Evolutionary conservation across 2,329 filamentous ascomycete genomes (phyloP).

Genomic region (Lachnellula hyalina): DNA sequence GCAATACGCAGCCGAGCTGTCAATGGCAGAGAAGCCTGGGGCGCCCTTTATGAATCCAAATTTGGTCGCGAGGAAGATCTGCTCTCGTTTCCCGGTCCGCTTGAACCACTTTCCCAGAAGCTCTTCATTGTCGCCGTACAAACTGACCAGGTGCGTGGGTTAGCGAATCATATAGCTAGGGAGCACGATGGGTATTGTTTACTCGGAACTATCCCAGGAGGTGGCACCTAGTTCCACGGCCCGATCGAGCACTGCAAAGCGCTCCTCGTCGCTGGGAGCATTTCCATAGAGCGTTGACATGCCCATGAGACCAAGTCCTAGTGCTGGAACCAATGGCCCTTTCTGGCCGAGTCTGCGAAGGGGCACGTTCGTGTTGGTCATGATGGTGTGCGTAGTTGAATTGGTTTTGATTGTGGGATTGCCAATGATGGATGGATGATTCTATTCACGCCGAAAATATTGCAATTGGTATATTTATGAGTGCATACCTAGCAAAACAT

Average conservation of each 20-base stretch:
- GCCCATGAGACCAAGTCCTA: slow-evolving; percentile 27
- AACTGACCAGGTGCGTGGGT: background rate
- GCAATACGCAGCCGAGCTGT: slow-evolving; percentile 38
- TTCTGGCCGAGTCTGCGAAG: slow-evolving; percentile 24
- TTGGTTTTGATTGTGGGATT: too few relatives aligned
- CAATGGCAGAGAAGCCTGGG: background rate
- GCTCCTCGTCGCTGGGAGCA: slow-evolving; percentile 31
- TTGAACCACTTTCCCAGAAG: slow-evolving; percentile 45
- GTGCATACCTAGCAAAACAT: too few relatives aligned
- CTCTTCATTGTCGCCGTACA: slow-evolving; percentile 44
- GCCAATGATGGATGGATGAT: too few relatives aligned
- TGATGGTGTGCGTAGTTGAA: too few relatives aligned
- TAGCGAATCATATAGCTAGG: background rate
- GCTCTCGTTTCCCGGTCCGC: slow-evolving; percentile 37
- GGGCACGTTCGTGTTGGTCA: slow-evolving; percentile 5
- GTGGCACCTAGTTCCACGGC: slow-evolving; percentile 35
- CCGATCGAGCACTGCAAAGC: slow-evolving; percentile 36
- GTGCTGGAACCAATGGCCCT: slow-evolving; percentile 21
- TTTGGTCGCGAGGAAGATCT: slow-evolving; percentile 50
- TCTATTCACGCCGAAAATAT: too few relatives aligned
- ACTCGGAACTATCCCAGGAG: slow-evolving; percentile 35
- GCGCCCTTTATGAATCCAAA: slow-evolving; percentile 35
- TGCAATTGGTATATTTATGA: too few relatives aligned
- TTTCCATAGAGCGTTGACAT: slow-evolving; percentile 31
- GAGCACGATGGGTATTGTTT: too few relatives aligned